Base-by-base conservation (phyloP, 352 stramenopile species). In the Phytopythium vexans region DNA sequence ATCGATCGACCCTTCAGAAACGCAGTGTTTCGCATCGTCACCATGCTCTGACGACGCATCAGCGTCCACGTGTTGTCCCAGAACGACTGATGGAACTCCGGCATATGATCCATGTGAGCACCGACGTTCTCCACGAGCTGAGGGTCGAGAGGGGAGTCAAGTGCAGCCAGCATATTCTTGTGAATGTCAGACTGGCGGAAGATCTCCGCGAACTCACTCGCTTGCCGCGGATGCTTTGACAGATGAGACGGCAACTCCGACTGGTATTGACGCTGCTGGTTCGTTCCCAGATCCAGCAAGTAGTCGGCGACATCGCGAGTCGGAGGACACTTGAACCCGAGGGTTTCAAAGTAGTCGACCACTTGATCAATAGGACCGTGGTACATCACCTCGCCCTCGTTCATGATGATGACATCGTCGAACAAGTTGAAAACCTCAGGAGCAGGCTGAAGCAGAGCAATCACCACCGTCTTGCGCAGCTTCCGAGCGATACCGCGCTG, bases 371-470 rank as follows among this genome's bases (percentile, higher is more conserved):
- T 40, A 9, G 62, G 58, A 3, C 68, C 68, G 16, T 77, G 64
- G 55, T 71, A 77, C 57, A 77, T 77, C 8, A 73, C 41, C 11
- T 77, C 64, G 8, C 67, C 67, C 2, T 81, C 70, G 52, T 74
- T 80, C 43, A 85, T 33, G 37, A 85, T 58, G n/a, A 82, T 36
- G 1, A 82, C 71, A 56, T 78, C 54, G 51, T 82, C 74, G 40
- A 85, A 85, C 4, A 85, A 51, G 2, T 66, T 57, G 38, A 78
- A 77, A 0, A 85, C 66, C 15, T 82, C 71, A 0, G 68, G 74
- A 1, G 92, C 70, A 1, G 68, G 68, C 66, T 98, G 74, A 7
- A 97, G 64, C 36, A 97, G 59, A 0, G 86, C 81, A 9, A 97
- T 78, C 4, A 89, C 74, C 10, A 74, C 49, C 0, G 74, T 87